Evolutionary conservation across 73 alveolate species (phyloP).

Genomic region (Stentor coeruleus): DNA sequence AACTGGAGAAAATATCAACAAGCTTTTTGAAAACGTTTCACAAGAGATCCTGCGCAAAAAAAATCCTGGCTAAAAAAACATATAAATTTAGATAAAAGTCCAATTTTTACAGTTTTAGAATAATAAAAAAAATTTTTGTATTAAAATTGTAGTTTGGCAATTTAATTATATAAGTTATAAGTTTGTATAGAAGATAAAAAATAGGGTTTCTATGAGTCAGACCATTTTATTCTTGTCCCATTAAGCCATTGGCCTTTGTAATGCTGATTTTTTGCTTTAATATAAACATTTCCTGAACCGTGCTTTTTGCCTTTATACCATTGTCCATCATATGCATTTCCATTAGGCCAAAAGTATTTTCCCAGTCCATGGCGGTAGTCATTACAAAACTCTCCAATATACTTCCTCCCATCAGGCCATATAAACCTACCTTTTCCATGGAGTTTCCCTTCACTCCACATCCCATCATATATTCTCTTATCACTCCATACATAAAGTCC

Average conservation of each 20-base stretch:
- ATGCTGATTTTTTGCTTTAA: conserved; percentile 51
- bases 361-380: conserved; percentile 40
- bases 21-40: conserved; percentile 37
- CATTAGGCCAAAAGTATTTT: conserved; percentile 46
- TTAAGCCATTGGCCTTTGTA: conserved; percentile 80
- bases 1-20: conserved; percentile 39
- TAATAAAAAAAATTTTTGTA: too few species aligned
- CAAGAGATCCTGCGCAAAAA: not conserved
- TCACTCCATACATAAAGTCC: conserved; percentile 27
- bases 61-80: too few species aligned
- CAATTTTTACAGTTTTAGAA: too few species aligned
- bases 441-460: not conserved
- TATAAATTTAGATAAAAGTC: too few species aligned
- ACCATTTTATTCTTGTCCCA: too few species aligned
- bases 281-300: conserved; percentile 69
- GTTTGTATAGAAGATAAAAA: too few species aligned
- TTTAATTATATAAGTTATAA: too few species aligned
- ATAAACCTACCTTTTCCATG: not conserved
- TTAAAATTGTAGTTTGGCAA: too few species aligned
- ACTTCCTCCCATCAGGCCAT: not conserved
- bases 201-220: too few species aligned
- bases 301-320: conserved; percentile 57
- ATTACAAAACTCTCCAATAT: not conserved
- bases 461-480: too few species aligned
- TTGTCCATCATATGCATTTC: conserved; percentile 60